Percentiles rank a stretch among this genome's conserved stretches.
These are phyloP conservation scores for Henningerozyma blattae DNA, from an alignment of 805 yeast genomes.

Conservation along the genomic window DNA sequence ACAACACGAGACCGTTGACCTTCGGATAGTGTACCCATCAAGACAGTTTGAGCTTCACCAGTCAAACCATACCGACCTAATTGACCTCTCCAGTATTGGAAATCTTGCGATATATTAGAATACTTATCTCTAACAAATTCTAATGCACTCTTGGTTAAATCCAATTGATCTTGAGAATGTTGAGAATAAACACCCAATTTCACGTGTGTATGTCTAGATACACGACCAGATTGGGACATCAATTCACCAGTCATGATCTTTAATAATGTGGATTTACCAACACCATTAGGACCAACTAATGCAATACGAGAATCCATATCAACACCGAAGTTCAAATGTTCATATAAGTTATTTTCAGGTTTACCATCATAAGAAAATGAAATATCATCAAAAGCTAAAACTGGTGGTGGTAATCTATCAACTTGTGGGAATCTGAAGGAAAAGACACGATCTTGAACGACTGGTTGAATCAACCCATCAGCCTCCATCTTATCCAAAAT, in stretches of 20 bases:
- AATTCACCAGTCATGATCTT: conserved; percentile 95
- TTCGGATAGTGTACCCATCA: conserved; percentile 96
- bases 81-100: conserved; percentile 97
- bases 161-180: conserved; percentile 97
- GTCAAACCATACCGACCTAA: conserved; percentile 96
- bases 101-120: conserved; percentile 84
- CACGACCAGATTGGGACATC: conserved; percentile 85
- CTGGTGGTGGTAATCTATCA: conserved; percentile 98
- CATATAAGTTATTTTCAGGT: conserved; percentile 77
- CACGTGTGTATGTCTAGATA: conserved; percentile 92
- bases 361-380: conserved; percentile 83
- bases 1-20: conserved; percentile 99
- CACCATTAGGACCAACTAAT: conserved; percentile 97
- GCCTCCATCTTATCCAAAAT: conserved; percentile 99
- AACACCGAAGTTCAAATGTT: conserved; percentile 88
- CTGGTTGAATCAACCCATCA: conserved; percentile 91
- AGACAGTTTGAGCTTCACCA: conserved; percentile 97
- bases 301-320: conserved; percentile 99
- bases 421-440: conserved; percentile 90
- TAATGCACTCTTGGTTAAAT: conserved; percentile 85
- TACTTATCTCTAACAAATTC: conserved; percentile 96
- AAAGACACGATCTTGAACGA: conserved; percentile 85
- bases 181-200: conserved; percentile 98
- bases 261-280: conserved; percentile 92
- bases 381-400: conserved; percentile 89